Conservation (phyloP, 176 grass and related monocot species). For the Ensete ventricosum region DNA sequence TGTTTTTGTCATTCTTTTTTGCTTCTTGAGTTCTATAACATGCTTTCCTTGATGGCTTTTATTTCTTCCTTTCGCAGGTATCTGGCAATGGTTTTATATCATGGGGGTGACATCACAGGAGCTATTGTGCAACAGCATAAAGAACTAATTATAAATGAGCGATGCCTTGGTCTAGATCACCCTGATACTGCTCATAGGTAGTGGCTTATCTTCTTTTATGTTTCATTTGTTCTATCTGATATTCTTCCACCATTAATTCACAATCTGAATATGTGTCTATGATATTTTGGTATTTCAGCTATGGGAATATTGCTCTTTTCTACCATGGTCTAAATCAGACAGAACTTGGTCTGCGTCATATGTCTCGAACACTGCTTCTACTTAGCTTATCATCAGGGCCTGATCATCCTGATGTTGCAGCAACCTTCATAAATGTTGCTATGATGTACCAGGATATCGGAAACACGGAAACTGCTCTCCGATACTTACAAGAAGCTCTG, state of each 20-base stretch:
- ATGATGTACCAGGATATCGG: conserved; percentile 97
- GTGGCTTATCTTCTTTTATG: not conserved
- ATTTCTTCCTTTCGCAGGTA: conserved; percentile 41
- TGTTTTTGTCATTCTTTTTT: not conserved
- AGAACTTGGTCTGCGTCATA: conserved; percentile 75
- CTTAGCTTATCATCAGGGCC: conserved; percentile 80
- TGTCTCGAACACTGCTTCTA: conserved; percentile 73
- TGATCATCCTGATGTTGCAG: conserved; percentile 86
- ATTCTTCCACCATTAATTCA: not conserved
- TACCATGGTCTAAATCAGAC: conserved; percentile 92
- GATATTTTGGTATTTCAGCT: conserved; percentile 39
- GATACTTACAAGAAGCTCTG: conserved; percentile 90
- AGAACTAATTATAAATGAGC: conserved; percentile 96
- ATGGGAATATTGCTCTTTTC: conserved; percentile 98
- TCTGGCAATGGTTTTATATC: conserved; percentile 90
- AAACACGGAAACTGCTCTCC: conserved; percentile 80
- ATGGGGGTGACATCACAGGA: conserved; percentile 82
- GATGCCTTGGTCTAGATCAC: conserved; percentile 93
- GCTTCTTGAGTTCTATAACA: not conserved
- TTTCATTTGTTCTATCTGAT: not conserved
- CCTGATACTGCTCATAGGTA: conserved; percentile 98
- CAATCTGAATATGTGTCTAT: not conserved
- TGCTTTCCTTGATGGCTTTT: conserved; percentile 2
- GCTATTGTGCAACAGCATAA: conserved; percentile 96
- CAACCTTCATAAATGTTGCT: conserved; percentile 88